phyloP scores from a whole-genome alignment of 768 basidiomycete genomes.

The Lentinula boryana region DNA sequence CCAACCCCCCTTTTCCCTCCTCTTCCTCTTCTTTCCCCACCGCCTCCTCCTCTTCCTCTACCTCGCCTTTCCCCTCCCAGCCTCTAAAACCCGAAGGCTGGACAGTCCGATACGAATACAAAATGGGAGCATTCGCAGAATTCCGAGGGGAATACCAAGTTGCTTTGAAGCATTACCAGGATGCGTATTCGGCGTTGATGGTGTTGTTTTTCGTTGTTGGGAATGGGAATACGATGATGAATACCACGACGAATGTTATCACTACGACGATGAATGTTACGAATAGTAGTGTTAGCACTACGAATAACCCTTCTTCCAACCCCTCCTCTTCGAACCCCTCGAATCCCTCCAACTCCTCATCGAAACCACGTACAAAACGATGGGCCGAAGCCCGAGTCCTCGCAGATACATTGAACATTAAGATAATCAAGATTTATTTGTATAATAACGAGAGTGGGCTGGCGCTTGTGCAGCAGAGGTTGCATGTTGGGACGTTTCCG shows the following conservation, averaged over 20 bases:
- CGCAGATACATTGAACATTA: conserved; percentile 88
- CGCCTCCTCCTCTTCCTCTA: conserved; percentile 42
- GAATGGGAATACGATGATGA: too few species aligned
- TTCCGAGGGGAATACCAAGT: conserved; percentile 90
- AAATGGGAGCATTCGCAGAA: conserved; percentile 95
- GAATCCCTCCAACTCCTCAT: too few species aligned
- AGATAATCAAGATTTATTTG: conserved; percentile 89
- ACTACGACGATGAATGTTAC: too few species aligned
- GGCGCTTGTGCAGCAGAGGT: conserved; percentile 76
- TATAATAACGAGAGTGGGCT: conserved; percentile 85
- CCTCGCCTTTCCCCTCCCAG: conserved; percentile 35
- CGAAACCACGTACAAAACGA: conserved; percentile 47
- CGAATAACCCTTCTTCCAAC: too few species aligned
- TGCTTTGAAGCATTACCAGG: conserved; percentile 68
- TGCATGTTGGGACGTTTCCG: conserved; percentile 82
- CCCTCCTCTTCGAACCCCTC: too few species aligned
- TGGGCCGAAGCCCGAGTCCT: conserved; percentile 99
- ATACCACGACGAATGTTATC: too few species aligned
- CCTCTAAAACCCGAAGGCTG: conserved; percentile 76
- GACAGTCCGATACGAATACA: conserved; percentile 97
- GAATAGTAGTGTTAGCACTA: too few species aligned
- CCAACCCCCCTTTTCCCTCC: neutral
- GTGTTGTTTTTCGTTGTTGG: conserved; percentile 9
- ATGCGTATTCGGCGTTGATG: conserved; percentile 12
- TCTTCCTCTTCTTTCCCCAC: conserved; percentile 35